phyloP scores from a whole-genome alignment of 768 basidiomycete genomes.

The Punctularia strigosozonata region DNA sequence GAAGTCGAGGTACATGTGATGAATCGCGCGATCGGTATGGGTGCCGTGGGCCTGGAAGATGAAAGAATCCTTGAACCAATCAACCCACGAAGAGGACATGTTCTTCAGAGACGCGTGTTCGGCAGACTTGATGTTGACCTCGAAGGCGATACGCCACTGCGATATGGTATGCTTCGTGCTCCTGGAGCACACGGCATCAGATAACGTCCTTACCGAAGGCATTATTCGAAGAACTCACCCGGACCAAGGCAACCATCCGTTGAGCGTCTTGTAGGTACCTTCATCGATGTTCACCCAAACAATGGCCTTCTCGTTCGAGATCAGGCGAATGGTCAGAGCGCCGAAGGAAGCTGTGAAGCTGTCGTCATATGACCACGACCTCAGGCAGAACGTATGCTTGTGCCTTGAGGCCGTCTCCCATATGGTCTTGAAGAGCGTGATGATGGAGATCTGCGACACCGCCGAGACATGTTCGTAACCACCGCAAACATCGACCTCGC shows the following conservation, averaged over 20 bases:
- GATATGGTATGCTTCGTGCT: slow-evolving; percentile 3
- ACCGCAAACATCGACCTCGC: slow-evolving; percentile 4
- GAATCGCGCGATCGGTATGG: slow-evolving; percentile 3
- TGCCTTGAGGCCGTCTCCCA: slow-evolving; percentile 3
- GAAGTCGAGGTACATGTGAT: slow-evolving; percentile 10
- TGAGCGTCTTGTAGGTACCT: slow-evolving; percentile 1
- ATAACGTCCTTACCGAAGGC: neutral
- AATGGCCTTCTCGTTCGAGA: slow-evolving; percentile 8
- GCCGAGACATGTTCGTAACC: slow-evolving; percentile 8
- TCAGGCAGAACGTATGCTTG: slow-evolving; percentile 1
- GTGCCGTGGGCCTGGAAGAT: slow-evolving; percentile 1
- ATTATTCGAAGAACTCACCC: neutral
- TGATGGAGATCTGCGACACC: slow-evolving; percentile 8
- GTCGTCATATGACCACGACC: slow-evolving; percentile 3
- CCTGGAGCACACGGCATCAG: neutral
- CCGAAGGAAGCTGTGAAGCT: slow-evolving; percentile 7
- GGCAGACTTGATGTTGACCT: slow-evolving; percentile 6
- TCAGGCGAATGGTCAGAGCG: slow-evolving; percentile 6
- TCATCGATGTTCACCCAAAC: slow-evolving; percentile 5
- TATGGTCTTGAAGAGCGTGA: slow-evolving; percentile 3
- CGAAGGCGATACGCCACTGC: slow-evolving; percentile 8
- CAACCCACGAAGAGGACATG: neutral
- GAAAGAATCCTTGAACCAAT: neutral
- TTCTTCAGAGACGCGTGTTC: neutral
- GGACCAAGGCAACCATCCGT: neutral